Percentiles rank a stretch among this genome's conserved stretches.
Conservation (phyloP, 345 rosid genomes). For the Dipteronia sinensis region DNA sequence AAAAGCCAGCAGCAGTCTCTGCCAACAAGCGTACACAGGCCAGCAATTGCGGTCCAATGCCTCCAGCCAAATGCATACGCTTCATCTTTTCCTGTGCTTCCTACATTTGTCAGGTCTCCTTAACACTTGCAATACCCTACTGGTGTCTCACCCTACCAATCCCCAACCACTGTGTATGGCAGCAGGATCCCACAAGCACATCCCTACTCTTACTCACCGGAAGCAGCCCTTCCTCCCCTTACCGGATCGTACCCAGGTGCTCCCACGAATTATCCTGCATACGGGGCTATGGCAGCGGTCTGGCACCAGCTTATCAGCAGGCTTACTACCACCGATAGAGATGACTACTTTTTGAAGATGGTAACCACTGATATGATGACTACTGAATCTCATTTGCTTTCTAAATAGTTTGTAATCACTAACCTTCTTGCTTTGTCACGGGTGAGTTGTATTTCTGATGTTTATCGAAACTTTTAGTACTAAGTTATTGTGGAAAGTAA, state of each 20-base stretch:
- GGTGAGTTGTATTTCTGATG: constrained; percentile 53
- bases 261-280: constrained; percentile 62
- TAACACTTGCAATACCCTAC: constrained; percentile 73
- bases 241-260: constrained; percentile 54
- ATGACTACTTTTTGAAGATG: constrained; percentile 46
- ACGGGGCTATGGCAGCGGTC: constrained; percentile 55
- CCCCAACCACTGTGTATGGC: constrained; percentile 8
- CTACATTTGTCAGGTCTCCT: constrained; percentile 76
- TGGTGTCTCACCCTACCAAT: constrained; percentile 57
- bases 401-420: constrained; percentile 74
- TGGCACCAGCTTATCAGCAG: constrained; percentile 75
- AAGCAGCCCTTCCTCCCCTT: no score
- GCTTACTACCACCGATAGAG: constrained; percentile 78
- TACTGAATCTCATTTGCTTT: constrained; percentile 42
- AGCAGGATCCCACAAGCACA: no score
- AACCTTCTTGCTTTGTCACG: constrained; percentile 39
- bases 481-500: constrained; percentile 63
- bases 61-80: constrained; percentile 98
- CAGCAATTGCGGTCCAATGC: constrained; percentile 91
- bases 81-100: constrained; percentile 83
- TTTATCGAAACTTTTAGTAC: constrained; percentile 48
- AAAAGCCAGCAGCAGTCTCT: constrained; percentile 72
- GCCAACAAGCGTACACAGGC: constrained; percentile 93
- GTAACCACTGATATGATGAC: no score
- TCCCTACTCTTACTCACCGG: no score